Percentiles rank a stretch among this genome's conserved stretches.
These are phyloP conservation scores for Cercospora brassicicola DNA, from an alignment of 2,329 filamentous ascomycete genomes.

Conservation along the genomic window DNA sequence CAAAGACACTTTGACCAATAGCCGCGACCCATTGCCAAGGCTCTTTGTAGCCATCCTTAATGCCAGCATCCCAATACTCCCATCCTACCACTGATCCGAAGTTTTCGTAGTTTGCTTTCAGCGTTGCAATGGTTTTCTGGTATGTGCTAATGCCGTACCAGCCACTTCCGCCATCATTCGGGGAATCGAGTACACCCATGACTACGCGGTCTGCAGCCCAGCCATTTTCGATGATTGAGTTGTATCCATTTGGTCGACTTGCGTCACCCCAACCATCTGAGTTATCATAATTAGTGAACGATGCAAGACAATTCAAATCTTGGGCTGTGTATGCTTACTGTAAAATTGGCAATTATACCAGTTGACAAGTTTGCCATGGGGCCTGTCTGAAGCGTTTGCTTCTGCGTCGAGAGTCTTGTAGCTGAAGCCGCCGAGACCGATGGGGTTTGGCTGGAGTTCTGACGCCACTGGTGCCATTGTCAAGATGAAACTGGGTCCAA, in stretches of 20 bases:
- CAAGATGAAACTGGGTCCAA: slow-evolving; percentile 35
- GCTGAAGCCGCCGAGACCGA: slow-evolving; percentile 31
- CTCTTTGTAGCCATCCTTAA: slow-evolving; percentile 15
- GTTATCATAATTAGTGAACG: not conserved
- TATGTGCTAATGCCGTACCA: slow-evolving; percentile 29
- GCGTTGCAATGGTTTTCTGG: slow-evolving; percentile 23
- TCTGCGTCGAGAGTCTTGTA: slow-evolving; percentile 29
- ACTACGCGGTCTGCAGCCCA: slow-evolving; percentile 30
- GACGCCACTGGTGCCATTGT: slow-evolving; percentile 39
- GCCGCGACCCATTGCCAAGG: slow-evolving; percentile 28
- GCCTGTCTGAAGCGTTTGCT: slow-evolving; percentile 26
- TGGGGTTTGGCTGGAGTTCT: slow-evolving; percentile 23
- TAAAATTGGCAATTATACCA: slow-evolving; percentile 39
- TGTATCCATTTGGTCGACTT: slow-evolving; percentile 29
- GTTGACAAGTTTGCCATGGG: slow-evolving; percentile 33
- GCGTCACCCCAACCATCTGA: slow-evolving; percentile 34
- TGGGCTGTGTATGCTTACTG: slow-evolving; percentile 8
- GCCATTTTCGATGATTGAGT: slow-evolving; percentile 30
- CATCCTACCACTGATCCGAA: slow-evolving; percentile 35
- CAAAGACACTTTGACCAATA: slow-evolving; percentile 24
- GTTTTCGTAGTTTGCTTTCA: slow-evolving; percentile 28
- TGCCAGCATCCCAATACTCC: slow-evolving; percentile 36
- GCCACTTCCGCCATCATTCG: slow-evolving; percentile 32
- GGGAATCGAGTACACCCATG: slow-evolving; percentile 32
- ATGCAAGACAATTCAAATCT: too few relatives aligned